Conservation (phyloP, 2,329 filamentous ascomycete species). For the Cyphellophora attinorum region DNA sequence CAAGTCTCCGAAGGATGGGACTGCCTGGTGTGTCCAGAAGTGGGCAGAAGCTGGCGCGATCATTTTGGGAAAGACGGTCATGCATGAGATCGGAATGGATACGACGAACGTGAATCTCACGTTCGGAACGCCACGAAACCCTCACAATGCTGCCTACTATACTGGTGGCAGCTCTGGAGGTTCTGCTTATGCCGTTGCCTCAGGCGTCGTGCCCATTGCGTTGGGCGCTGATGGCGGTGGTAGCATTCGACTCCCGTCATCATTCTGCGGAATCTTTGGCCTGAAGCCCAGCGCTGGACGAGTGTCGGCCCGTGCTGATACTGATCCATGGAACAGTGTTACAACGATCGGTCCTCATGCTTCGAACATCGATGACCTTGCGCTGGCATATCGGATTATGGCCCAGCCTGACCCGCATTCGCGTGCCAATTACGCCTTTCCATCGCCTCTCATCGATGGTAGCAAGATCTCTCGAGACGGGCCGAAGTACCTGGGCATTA, state of each 20-base stretch:
- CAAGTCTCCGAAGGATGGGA: conserved; percentile 36
- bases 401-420: conserved; percentile 56
- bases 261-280: conserved; percentile 72
- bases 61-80: conserved; percentile 64
- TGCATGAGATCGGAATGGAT: conserved; percentile 73
- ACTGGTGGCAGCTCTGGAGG: conserved; percentile 74
- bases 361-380: conserved; percentile 65
- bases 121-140: conserved; percentile 68
- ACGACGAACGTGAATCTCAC: conserved; percentile 74
- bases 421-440: conserved; percentile 40
- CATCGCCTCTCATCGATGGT: conserved; percentile 35
- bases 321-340: conserved; percentile 50
- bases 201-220: conserved; percentile 64
- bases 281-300: conserved; percentile 68
- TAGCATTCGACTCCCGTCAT: conserved; percentile 62
- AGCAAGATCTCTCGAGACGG: conserved; percentile 21
- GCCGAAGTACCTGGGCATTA: conserved; percentile 61
- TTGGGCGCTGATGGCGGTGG: conserved; percentile 70
- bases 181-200: conserved; percentile 58
- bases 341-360: conserved; percentile 68
- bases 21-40: conserved; percentile 61
- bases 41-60: conserved; percentile 67
- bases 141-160: conserved; percentile 67
- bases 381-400: conserved; percentile 73
- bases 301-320: conserved; percentile 48